Evolutionary conservation across 2,329 filamentous ascomycete species (phyloP).

Genomic region (Cryphonectria japonica): DNA sequence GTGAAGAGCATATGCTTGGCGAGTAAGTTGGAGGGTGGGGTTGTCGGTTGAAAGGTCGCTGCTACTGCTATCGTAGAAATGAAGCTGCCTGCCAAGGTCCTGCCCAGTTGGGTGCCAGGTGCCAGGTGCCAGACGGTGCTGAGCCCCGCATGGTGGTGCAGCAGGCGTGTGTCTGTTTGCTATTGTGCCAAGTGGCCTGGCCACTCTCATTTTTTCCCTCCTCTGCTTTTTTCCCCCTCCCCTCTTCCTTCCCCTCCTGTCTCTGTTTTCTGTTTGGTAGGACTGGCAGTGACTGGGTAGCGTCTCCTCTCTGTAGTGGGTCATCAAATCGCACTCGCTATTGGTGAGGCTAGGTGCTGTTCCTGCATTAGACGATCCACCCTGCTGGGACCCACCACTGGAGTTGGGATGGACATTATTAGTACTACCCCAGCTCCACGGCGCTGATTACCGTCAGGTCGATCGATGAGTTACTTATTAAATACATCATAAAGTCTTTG

Average conservation of each 20-base stretch:
- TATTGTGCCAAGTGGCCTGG: not conserved
- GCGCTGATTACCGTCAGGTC: constrained; percentile 8
- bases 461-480: not conserved
- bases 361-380: constrained; percentile 12
- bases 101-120: not conserved
- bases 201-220: not conserved
- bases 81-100: not conserved
- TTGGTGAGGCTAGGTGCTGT: constrained; percentile 7
- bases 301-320: not conserved
- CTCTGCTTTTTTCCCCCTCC: not conserved
- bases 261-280: not conserved
- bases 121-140: not conserved
- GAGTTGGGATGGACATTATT: constrained; percentile 5
- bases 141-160: not conserved
- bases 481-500: not conserved
- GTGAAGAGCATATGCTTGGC: not conserved
- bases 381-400: not conserved
- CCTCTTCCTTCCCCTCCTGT: not conserved
- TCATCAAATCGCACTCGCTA: not conserved
- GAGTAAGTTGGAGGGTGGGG: not conserved
- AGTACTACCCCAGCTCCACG: constrained; percentile 3
- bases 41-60: not conserved
- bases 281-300: not conserved
- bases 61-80: not conserved
- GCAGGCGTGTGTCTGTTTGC: not conserved